Conservation (phyloP, 805 yeast species). For the Yarrowia sp. region DNA sequence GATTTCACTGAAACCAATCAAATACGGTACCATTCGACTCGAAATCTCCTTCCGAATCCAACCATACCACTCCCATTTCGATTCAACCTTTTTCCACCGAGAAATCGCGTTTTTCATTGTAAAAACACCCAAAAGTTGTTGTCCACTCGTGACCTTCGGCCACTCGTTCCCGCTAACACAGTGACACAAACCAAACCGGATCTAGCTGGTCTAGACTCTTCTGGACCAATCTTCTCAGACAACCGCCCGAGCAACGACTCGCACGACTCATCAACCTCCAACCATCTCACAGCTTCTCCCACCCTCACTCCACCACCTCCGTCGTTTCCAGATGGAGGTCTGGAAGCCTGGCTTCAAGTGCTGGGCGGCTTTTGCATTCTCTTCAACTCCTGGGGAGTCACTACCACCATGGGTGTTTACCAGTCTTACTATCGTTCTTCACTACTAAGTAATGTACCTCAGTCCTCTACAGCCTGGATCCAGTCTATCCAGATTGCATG, state of each 20-base stretch:
- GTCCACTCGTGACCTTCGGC: not conserved
- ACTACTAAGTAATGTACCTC: slow-evolving; percentile 44
- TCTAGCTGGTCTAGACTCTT: not conserved
- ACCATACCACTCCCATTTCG: too few species aligned
- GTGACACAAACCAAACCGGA: not conserved
- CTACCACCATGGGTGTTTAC: slow-evolving; percentile 56
- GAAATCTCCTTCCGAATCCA: too few species aligned
- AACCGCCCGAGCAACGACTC: not conserved
- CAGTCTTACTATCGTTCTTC: slow-evolving; percentile 47
- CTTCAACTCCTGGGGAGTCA: slow-evolving; percentile 58
- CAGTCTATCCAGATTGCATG: slow-evolving; percentile 34
- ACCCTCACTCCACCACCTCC: not conserved
- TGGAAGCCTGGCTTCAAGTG: slow-evolving; percentile 51
- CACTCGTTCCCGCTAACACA: not conserved
- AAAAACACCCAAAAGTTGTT: not conserved
- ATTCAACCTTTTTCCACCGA: too few species aligned
- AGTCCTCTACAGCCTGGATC: slow-evolving; percentile 50
- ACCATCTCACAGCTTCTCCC: not conserved
- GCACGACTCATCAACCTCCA: not conserved
- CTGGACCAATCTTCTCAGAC: not conserved
- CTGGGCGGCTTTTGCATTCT: slow-evolving; percentile 46
- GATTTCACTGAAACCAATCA: too few species aligned
- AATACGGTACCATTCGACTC: too few species aligned
- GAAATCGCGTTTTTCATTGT: not conserved
- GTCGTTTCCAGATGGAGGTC: slow-evolving; percentile 44